Evolutionary conservation across 1,284 basidiomycete genomes (phyloP).

Genomic region (Austroboletus niveus): DNA sequence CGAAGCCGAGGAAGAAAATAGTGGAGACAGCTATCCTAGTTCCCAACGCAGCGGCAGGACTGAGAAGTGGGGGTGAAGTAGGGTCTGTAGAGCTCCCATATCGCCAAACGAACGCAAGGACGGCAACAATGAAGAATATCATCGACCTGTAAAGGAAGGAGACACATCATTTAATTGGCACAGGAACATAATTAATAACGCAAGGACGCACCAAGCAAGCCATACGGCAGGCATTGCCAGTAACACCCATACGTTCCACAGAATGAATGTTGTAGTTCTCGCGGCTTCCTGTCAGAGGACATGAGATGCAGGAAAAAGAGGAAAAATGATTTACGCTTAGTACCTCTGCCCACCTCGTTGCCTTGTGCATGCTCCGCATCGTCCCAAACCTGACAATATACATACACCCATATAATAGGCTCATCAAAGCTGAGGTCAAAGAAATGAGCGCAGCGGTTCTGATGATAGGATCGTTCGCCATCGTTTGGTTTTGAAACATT

Average conservation of each 20-base stretch:
- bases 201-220: conserved; percentile 60
- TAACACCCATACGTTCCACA: conserved; percentile 82
- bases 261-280: conserved; percentile 59
- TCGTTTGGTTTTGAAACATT: conserved; percentile 65
- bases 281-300: conserved; percentile 54
- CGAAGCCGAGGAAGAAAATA: conserved; percentile 55
- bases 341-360: conserved; percentile 75
- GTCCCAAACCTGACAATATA: conserved; percentile 77
- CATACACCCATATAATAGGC: conserved; percentile 71
- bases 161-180: too few species aligned
- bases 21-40: conserved; percentile 57
- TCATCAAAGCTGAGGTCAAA: conserved; percentile 68
- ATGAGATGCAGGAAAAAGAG: neutral
- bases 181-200: too few species aligned
- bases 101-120: conserved; percentile 72
- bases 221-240: conserved; percentile 72
- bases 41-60: conserved; percentile 39
- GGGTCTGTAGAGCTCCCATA: conserved; percentile 54
- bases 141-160: conserved; percentile 49
- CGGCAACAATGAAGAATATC: conserved; percentile 64
- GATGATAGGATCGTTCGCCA: conserved; percentile 60
- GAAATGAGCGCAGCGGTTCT: conserved; percentile 67
- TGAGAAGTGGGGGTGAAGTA: conserved; percentile 30
- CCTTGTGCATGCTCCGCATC: conserved; percentile 76
- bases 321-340: conserved; percentile 7